Conservation (phyloP, 2,329 filamentous ascomycete genomes). For the Cladophialophora immunda region DNA sequence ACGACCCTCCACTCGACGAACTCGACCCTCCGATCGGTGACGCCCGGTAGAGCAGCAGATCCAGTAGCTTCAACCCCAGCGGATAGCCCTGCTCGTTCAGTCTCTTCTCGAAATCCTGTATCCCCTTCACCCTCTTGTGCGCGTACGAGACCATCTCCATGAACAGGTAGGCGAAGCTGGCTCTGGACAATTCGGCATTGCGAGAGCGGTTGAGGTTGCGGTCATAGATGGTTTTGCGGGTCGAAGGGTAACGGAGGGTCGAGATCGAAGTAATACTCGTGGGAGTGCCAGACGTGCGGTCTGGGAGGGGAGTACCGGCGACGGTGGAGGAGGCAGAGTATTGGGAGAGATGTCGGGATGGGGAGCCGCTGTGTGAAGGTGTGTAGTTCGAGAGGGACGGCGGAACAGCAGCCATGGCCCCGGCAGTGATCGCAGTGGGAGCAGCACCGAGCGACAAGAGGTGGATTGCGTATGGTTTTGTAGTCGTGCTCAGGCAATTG, state of each 20-base stretch:
- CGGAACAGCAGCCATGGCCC: slow-evolving; percentile 25
- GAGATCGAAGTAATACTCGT: slow-evolving; percentile 48
- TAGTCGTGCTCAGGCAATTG: background rate
- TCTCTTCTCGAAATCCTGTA: slow-evolving; percentile 90
- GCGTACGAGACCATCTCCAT: slow-evolving; percentile 97
- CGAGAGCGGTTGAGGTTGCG: slow-evolving; percentile 89
- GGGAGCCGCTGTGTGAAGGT: slow-evolving; percentile 39
- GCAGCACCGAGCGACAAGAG: background rate
- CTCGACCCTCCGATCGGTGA: slow-evolving; percentile 82
- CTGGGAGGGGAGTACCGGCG: slow-evolving; percentile 46
- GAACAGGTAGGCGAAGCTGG: slow-evolving; percentile 95
- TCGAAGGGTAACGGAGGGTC: slow-evolving; percentile 82
- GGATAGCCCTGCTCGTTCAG: slow-evolving; percentile 92
- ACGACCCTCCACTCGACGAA: slow-evolving; percentile 62
- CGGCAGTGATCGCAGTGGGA: background rate
- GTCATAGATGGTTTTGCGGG: slow-evolving; percentile 98
- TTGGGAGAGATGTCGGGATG: slow-evolving; percentile 33
- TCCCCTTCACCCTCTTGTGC: slow-evolving; percentile 86
- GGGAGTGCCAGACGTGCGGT: slow-evolving; percentile 50
- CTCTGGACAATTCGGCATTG: slow-evolving; percentile 86
- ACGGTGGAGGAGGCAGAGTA: slow-evolving; percentile 32
- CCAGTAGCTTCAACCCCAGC: slow-evolving; percentile 91
- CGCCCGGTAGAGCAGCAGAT: slow-evolving; percentile 88
- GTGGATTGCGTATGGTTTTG: background rate
- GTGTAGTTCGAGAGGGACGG: slow-evolving; percentile 32